Evolutionary conservation across 2,329 filamentous ascomycete species (phyloP), one percentile per base, ranked within the genome.

Genomic region (Colletotrichum sansevieriae): DNA sequence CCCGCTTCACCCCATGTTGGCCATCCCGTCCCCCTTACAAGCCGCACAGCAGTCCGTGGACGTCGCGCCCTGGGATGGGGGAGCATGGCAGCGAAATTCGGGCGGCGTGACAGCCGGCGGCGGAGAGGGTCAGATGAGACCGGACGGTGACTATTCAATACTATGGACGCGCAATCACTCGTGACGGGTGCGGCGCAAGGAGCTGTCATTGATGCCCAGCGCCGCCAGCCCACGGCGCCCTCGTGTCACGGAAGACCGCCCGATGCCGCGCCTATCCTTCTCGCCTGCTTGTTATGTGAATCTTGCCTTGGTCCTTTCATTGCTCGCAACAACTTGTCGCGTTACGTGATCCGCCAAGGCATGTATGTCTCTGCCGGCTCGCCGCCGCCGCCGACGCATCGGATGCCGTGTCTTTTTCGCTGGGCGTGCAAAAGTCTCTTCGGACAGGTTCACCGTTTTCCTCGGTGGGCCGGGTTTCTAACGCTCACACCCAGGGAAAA

Each of bases 81-180:
- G 35, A 13, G 44, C 22, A 41, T 10, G 33, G 6, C 57, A 54
- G 29, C 54, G 18, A 22, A 22, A 33, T 18, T 55, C 54, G 37
- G 65, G 25, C 55, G 54, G 55, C 54, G 55, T 65, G 47, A 60
- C 56, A 37, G 49, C 47, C 49, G 55, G 55, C 54, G 20, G 58
- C 61, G 62, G 55, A 55, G 41, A 35, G 49, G 8, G 47, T 68
- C 65, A 65, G 62, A 59, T 65, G 65, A 68, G 61, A 65, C 61
- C 65, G 55, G 65, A 65, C 61, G 41, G 55, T 20, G 39, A 65
- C 54, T 29, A 65, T 65, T 54, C 41, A 22, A 65, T 12, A 60
- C 54, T 41, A 22, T 15, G 43, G 61, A 65, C 65, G 62, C 65
- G 61, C 65, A 68, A 68, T 65, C 62, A 29, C 8, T 18, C 29